Evolutionary conservation across 257 asterid species (phyloP), one percentile per base, ranked within the genome.

Genomic region (Petrea volubilis): DNA sequence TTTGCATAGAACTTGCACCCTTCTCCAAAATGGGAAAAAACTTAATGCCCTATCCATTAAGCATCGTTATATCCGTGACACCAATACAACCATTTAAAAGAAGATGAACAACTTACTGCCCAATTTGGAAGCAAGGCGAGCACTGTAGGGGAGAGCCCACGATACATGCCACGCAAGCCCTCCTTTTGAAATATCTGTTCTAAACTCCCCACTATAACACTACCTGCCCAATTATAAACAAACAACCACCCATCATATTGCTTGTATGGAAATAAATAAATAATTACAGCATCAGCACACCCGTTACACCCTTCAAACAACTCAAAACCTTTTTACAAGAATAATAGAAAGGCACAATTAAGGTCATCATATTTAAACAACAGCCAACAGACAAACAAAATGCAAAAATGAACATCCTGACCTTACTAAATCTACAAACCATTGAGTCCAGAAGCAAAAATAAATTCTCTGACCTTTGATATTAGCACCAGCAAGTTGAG

Each of bases 151-250:
- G 98, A 83, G 74, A 92, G 96, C 40, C 98, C 98, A 21, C 96
- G 88, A 74, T 89, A 92, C 93, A 92, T 86, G 77, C 96, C 97
- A 31, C 96, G 96, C 59, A 86, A 53, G 52, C 97, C 97, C 81
- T 92, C 96, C 82, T 84, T 92, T 78, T 82, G 89, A 78, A 92
- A 82, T 75, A 92, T 89, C 64, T 82, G 92, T 63, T 89, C 89
- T 76, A 92, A 86, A 79, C 91, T 92, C 68, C 90, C 90, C 68
- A 90, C 80, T 72, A 92, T 89, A 44, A 92, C 82, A 81, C 92
- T 85, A 76, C 98, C 96, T 87, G 93, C 61, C 67, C 65, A 82
- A 61, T 67, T 59, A 79, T 29, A 31, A 41, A 68, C n/a, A 64
- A 70, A 65, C 23, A 81, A 71, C 24, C 24, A 79, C 67, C 67